Percentiles rank a stretch among this genome's conserved stretches.
These are phyloP conservation scores for Gyrodon lividus DNA, from an alignment of 768 basidiomycete genomes.

Conservation along the genomic window DNA sequence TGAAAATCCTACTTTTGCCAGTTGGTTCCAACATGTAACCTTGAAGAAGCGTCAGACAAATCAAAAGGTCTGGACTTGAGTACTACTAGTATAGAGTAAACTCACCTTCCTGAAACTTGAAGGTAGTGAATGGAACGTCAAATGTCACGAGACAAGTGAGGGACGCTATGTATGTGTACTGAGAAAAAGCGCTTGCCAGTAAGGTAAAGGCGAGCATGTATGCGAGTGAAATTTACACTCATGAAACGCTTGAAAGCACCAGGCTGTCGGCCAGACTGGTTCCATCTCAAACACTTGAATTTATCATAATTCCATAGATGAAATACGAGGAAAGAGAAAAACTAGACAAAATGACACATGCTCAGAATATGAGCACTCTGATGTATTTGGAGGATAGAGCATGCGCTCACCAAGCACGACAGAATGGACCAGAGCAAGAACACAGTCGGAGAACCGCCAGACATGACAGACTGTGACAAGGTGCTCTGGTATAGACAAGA, in stretches of 20 bases:
- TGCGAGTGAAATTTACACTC: constrained; percentile 57
- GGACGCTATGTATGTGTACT: constrained; percentile 79
- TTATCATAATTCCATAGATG: constrained; percentile 83
- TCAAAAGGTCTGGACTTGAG: neutral
- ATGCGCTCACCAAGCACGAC: constrained; percentile 53
- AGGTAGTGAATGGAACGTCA: constrained; percentile 53
- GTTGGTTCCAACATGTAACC: constrained; percentile 12
- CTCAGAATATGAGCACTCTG: constrained; percentile 1
- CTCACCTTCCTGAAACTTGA: constrained; percentile 77
- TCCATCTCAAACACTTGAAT: constrained; percentile 74
- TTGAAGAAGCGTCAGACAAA: constrained; percentile 9
- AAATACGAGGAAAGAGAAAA: constrained; percentile 61
- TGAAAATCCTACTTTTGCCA: constrained; percentile 11
- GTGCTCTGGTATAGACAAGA: neutral
- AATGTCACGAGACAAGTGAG: constrained; percentile 67
- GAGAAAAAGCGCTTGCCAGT: constrained; percentile 22
- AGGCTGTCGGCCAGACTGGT: constrained; percentile 64
- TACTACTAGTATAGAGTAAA: neutral
- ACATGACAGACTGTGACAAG: constrained; percentile 45
- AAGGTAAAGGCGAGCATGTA: neutral
- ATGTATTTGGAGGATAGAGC: neutral
- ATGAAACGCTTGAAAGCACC: constrained; percentile 87
- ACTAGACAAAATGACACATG: constrained; percentile 40
- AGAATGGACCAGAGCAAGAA: constrained; percentile 78
- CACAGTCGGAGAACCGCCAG: constrained; percentile 69